These are phyloP conservation scores for Erythrophleum fordii DNA, from an alignment of 306 rosid genomes.

Conservation along the genomic window DNA sequence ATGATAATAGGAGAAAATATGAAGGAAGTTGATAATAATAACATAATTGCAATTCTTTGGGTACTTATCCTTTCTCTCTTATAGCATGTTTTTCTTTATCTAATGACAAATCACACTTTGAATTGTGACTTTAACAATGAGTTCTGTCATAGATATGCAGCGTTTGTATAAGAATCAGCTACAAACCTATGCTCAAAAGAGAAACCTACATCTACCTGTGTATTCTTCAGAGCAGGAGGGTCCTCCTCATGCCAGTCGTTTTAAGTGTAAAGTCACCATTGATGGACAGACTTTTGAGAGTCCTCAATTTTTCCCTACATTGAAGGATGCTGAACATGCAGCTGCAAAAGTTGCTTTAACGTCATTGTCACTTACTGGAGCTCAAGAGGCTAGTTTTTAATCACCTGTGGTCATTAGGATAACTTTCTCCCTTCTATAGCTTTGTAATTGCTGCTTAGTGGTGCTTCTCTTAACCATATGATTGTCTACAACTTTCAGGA, in stretches of 20 bases:
- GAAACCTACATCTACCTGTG: constrained; percentile 54
- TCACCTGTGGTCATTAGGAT: constrained; percentile 21
- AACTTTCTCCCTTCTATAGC: constrained; percentile 6
- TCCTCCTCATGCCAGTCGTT: constrained; percentile 76
- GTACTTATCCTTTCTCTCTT: constrained; percentile 1
- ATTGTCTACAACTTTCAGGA: constrained; percentile 52
- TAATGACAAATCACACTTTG: constrained; percentile 18
- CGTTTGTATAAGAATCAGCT: constrained; percentile 75
- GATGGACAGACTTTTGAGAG: constrained; percentile 67
- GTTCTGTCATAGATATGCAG: constrained; percentile 47
- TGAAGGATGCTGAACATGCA: constrained; percentile 92
- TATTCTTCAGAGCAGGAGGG: constrained; percentile 82
- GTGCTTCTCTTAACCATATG: constrained; percentile 12
- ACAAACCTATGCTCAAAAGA: constrained; percentile 71
- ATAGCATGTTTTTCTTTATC: constrained; percentile 22
- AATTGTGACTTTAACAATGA: constrained; percentile 25
- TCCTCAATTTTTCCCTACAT: constrained; percentile 52
- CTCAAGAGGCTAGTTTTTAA: constrained; percentile 68
- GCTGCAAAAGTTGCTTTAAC: constrained; percentile 79
- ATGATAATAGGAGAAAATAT: constrained; percentile 10
- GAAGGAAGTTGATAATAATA: constrained; percentile 16
- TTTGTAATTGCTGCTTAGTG: neutral
- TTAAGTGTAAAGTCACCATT: constrained; percentile 69
- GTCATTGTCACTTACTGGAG: constrained; percentile 53
- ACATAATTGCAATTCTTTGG: constrained; percentile 17